Base-by-base conservation (phyloP, 495 filamentous ascomycete genomes). In the Talaromyces proteolyticus region DNA sequence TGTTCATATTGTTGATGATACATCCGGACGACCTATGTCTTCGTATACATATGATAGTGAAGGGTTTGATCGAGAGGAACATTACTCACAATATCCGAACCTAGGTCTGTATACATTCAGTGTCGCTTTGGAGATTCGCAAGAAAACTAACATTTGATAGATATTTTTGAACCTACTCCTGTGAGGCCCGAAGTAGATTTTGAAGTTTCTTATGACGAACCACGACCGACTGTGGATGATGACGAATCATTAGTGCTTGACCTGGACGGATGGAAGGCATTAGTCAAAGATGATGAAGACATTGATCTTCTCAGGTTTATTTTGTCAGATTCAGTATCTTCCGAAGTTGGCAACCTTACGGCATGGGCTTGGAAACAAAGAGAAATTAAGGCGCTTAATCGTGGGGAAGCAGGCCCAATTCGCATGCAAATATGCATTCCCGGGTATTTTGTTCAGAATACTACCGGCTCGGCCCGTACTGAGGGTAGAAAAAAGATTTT, bases 401-500 rank as follows among this genome's bases (percentile, higher is more conserved):
- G 60, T 24, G 76, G 74, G 19, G 69, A 74, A 7, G 69, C 55
- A 54, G 82, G 83, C 2, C 65, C 78, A 1, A 68, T 76, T 12
- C 76, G 71, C 24, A 63, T 69, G 14, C 64, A 73, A 47, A 77
- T 77, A 44, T 73, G 67, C 47, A 94, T 97, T 45, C 79, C 87
- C 41, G 94, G 91, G 34, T 96, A 97, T 58, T 96, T 95, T 62
- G 86, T 95, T 16, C 80, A 87, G 1, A 99, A 96, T 52, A 45
- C 69, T 0, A 86, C 88, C 21, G 93, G 93, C 25, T 86, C 81
- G 58, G 92, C 93, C 36, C 80, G 93, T 50, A 96, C 93, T 0
- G 91, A 97, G 76, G 91, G 90, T 17, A 83, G 86, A 44, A 92
- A 91, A 67, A 92, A 89, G 69, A 96, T 99, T 38, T 76, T 93